phyloP scores from a whole-genome alignment of 306 rosid genomes.

The Fragaria iinumae region DNA sequence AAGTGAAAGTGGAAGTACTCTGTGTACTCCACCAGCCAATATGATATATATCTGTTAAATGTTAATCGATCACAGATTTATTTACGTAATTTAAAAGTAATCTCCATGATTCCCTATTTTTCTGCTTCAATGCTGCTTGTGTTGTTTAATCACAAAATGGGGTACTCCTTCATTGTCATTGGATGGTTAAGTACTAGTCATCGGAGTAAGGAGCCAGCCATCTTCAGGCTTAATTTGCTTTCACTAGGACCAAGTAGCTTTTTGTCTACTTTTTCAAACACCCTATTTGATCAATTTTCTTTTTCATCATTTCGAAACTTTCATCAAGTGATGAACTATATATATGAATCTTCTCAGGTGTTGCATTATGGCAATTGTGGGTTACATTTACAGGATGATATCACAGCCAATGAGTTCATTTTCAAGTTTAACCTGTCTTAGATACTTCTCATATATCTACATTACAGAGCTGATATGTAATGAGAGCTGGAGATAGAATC shows the following conservation, averaged over 20 bases:
- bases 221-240: neutral
- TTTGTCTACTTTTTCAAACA: slow-evolving; percentile 24
- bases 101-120: neutral
- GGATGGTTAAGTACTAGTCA: slow-evolving; percentile 14
- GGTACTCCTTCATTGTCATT: neutral
- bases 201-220: slow-evolving; percentile 18
- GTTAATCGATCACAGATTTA: too few relatives aligned
- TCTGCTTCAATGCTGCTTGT: neutral
- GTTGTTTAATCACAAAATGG: slow-evolving; percentile 13
- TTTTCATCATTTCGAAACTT: neutral
- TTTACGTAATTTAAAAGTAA: neutral
- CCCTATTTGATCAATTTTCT: slow-evolving; percentile 8
- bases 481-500: neutral
- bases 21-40: neutral
- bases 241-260: slow-evolving; percentile 26
- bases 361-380: neutral
- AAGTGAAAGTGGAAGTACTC: neutral
- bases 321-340: neutral
- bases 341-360: neutral
- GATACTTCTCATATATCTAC: neutral
- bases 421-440: neutral
- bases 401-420: neutral
- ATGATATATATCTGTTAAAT: neutral
- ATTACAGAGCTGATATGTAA: neutral
- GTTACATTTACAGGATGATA: neutral